Evolutionary conservation across 208 protist genomes (phyloP).

Genomic region (Trypanosoma mega): DNA sequence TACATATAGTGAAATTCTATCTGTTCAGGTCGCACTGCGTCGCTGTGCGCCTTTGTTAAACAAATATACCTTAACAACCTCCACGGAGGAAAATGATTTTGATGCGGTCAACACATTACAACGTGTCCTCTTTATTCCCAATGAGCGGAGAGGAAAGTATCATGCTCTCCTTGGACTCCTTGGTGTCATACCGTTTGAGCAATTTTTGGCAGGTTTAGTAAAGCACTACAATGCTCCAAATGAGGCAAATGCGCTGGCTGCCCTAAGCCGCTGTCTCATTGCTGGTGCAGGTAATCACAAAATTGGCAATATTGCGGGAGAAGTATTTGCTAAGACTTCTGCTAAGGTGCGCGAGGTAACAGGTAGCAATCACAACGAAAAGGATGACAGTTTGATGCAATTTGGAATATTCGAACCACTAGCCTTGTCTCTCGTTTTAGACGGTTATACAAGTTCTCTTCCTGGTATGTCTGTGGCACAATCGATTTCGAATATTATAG

Average conservation of each 20-base stretch:
- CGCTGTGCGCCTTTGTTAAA: slow-evolving; percentile 9
- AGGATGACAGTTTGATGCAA: slow-evolving; percentile 26
- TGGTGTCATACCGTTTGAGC: slow-evolving; percentile 36
- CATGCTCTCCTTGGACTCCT: slow-evolving; percentile 79
- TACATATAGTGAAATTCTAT: slow-evolving; percentile 66
- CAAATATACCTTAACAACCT: not conserved
- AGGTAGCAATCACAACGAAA: not conserved
- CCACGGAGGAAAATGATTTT: slow-evolving; percentile 5
- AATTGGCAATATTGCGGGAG: slow-evolving; percentile 74
- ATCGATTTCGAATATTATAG: slow-evolving; percentile 65
- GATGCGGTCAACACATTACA: slow-evolving; percentile 33
- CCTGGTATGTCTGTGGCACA: slow-evolving; percentile 46
- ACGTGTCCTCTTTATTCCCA: slow-evolving; percentile 50
- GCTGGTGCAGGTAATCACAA: slow-evolving; percentile 76
- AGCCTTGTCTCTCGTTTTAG: slow-evolving; percentile 44
- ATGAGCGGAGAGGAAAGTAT: slow-evolving; percentile 84
- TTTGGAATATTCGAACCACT: slow-evolving; percentile 56
- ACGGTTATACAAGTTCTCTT: slow-evolving; percentile 39
- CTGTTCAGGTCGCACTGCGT: slow-evolving; percentile 23
- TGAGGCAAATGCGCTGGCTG: slow-evolving; percentile 26
- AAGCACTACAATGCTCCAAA: slow-evolving; percentile 14
- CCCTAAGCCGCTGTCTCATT: slow-evolving; percentile 55
- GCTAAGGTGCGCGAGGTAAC: slow-evolving; percentile 18
- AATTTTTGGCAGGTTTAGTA: slow-evolving; percentile 46
- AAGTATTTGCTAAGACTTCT: slow-evolving; percentile 62